Evolutionary conservation across 805 yeast species (phyloP).

Genomic region (Lipomyces anomalus): DNA sequence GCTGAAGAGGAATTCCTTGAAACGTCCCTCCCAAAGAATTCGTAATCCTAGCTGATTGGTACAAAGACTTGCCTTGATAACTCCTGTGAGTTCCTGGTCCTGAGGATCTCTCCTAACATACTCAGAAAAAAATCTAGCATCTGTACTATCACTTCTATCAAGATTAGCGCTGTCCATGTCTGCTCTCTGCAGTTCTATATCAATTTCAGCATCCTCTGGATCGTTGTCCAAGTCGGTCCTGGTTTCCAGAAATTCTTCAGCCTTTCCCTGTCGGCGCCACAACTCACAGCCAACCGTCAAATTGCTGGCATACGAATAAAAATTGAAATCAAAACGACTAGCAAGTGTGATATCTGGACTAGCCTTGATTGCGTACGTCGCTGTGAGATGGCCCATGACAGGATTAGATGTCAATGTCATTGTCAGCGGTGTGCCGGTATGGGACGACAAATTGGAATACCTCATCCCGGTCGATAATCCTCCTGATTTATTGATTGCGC

Average conservation of each 20-base stretch:
- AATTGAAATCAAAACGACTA: conserved; percentile 81
- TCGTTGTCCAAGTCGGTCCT: neutral
- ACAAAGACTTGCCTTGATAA: conserved; percentile 69
- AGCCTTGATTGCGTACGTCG: conserved; percentile 81
- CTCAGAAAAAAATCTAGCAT: too few species aligned
- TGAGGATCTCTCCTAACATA: too few species aligned
- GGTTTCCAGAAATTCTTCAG: neutral
- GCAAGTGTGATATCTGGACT: conserved; percentile 65
- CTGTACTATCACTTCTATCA: too few species aligned
- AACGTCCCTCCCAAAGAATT: conserved; percentile 82
- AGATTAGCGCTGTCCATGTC: neutral
- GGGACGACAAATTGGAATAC: conserved; percentile 77
- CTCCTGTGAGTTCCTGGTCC: neutral
- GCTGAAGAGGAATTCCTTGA: conserved; percentile 69
- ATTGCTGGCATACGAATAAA: conserved; percentile 85
- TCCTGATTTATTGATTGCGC: conserved; percentile 75
- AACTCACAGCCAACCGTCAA: conserved; percentile 80
- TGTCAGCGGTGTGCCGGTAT: conserved; percentile 84
- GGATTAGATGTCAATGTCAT: conserved; percentile 86
- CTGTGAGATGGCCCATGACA: conserved; percentile 77
- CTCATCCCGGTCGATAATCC: conserved; percentile 81
- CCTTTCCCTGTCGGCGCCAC: conserved; percentile 38
- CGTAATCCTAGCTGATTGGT: conserved; percentile 53
- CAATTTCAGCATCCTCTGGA: neutral
- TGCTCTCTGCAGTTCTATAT: neutral